Evolutionary conservation across 345 rosid genomes (phyloP), one percentile per base, ranked within the genome.

Genomic region (Eucalyptus curtisii): DNA sequence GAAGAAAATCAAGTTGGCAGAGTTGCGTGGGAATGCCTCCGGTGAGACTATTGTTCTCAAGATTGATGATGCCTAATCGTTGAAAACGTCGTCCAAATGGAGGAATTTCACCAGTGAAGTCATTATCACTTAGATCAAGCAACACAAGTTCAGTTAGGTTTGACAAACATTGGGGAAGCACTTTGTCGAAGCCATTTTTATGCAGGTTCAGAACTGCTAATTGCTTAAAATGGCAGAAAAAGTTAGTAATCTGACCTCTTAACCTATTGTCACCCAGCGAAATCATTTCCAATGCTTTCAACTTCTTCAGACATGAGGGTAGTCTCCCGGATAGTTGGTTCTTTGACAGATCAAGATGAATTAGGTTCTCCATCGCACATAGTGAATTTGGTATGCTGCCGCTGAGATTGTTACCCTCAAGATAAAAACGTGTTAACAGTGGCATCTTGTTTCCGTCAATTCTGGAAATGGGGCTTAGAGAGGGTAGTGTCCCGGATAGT

Each of bases 391-490:
- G 61, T 9, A 55, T 55, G 61, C 61, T 55, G 13, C 61, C 27
- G 30, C 61, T 55, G 6, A 55, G 61, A 55, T 4, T 55, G 61
- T 55, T 24, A 55, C 27, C 12, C 2, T 0, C 1, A 22, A 55
- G 59, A 22, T 3, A 7, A 3, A 53, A 0, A 53, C 0, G 2
- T 9, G 0, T 0, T 10, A 55, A 55, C 30, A 1, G 59, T 20
- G 22, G 59, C 59, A 53, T 53, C 59, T 53, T 53, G 59, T 53
- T 20, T 53, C 25, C 25, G 25, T 53, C 57, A 11, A 53, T 53
- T 53, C 25, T 53, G 25, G 59, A 53, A 53, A 2, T 53, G 30
- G 61, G 30, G 61, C 61, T 48, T 48, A 48, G 49, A 48, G 49
- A 52, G 55, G 55, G 55, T 52, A 52, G 55, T 52, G 2, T 52